These are phyloP conservation scores for Cladorrhinum sp. DNA, from an alignment of 2,329 filamentous ascomycete genomes.

Conservation along the genomic window DNA sequence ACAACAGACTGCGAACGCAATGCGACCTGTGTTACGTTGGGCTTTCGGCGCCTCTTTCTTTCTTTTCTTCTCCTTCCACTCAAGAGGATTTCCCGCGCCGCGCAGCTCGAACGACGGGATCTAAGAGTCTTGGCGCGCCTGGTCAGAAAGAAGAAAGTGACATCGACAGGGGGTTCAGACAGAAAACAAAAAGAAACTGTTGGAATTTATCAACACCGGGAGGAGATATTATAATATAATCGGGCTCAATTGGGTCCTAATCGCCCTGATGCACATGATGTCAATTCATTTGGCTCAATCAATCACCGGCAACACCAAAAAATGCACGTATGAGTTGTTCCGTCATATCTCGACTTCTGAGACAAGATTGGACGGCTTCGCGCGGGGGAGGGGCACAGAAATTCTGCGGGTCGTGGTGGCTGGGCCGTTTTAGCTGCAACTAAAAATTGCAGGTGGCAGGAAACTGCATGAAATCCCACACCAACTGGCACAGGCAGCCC, in stretches of 20 bases:
- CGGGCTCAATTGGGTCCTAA: background rate
- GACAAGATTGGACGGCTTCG: background rate
- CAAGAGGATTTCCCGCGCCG: background rate
- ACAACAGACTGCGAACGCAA: background rate
- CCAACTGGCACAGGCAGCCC: background rate
- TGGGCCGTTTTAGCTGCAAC: slow-evolving; percentile 17
- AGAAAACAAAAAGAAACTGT: background rate
- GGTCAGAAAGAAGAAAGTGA: background rate
- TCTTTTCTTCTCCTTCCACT: background rate
- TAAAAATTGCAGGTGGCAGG: slow-evolving; percentile 18
- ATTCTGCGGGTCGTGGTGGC: slow-evolving; percentile 13
- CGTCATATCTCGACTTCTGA: background rate
- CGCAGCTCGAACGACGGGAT: background rate
- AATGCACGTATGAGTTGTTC: background rate
- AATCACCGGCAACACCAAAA: background rate
- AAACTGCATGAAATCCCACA: background rate
- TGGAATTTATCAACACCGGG: no score
- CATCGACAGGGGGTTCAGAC: background rate
- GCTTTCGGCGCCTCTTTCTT: background rate
- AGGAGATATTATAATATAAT: no score
- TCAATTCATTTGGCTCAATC: background rate
- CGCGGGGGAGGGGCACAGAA: slow-evolving; percentile 5
- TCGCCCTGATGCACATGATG: background rate
- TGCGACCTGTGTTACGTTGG: background rate
- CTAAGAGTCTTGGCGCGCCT: background rate